phyloP scores from a whole-genome alignment of 345 rosid genomes.

The Balakata baccata region DNA sequence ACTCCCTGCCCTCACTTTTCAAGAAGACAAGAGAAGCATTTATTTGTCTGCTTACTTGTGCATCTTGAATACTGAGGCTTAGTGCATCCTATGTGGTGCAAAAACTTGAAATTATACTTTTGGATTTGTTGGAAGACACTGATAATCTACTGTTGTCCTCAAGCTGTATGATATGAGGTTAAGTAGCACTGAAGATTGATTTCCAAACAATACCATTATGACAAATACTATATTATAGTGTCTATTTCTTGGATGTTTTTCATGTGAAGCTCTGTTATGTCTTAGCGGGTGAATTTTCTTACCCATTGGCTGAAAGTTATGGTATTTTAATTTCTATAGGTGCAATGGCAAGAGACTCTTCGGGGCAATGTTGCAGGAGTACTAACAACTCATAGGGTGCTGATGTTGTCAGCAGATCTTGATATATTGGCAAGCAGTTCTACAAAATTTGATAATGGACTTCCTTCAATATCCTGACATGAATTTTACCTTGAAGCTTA shows the following conservation, averaged over 20 bases:
- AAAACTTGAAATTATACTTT: not conserved
- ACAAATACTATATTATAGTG: not conserved
- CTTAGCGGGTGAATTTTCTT: not conserved
- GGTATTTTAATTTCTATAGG: slow-evolving; percentile 42
- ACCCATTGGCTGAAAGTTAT: slow-evolving; percentile 29
- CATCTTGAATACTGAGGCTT: slow-evolving; percentile 2
- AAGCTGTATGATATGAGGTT: slow-evolving; percentile 4
- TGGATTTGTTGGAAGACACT: not conserved
- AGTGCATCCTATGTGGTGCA: not conserved
- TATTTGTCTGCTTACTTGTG: not conserved
- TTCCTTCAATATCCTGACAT: slow-evolving; percentile 89
- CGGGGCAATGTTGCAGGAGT: slow-evolving; percentile 93
- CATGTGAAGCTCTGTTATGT: not conserved
- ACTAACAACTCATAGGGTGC: slow-evolving; percentile 87
- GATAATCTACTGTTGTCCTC: not conserved
- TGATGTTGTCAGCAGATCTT: slow-evolving; percentile 85
- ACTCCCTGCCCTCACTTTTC: not conserved
- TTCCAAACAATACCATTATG: not conserved
- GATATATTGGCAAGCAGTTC: slow-evolving; percentile 82
- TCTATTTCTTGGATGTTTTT: not conserved
- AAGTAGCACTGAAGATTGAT: not conserved
- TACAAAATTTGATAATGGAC: slow-evolving; percentile 80
- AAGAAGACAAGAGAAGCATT: not conserved
- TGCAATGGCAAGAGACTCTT: slow-evolving; percentile 91
- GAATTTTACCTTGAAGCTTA: slow-evolving; percentile 27